A percentile compares a stretch with the other conserved stretches of the same genome.
Evolutionary conservation across 108 stramenopile genomes (phyloP).

Genomic region (Pseudonitzschia multistriata): DNA sequence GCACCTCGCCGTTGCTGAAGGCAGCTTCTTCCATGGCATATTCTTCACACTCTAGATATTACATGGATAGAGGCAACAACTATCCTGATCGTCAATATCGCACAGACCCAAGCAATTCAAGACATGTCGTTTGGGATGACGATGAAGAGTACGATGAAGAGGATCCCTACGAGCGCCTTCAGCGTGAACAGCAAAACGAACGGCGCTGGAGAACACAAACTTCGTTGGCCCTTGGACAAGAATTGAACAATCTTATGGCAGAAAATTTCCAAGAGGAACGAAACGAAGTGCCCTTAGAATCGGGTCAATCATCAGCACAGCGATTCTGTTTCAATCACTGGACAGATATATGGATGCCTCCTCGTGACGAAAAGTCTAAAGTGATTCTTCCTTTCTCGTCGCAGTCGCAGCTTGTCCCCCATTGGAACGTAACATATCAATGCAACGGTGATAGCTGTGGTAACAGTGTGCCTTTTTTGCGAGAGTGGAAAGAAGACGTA

Average conservation of each 20-base stretch:
- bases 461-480: constrained; percentile 9
- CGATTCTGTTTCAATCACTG: constrained; percentile 30
- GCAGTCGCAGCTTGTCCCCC: constrained; percentile 28
- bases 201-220: constrained; percentile 35
- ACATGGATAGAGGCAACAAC: not conserved
- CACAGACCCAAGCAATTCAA: constrained; percentile 18
- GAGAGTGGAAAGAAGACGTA: constrained; percentile 42
- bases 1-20: constrained; percentile 7
- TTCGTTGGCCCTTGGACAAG: constrained; percentile 33
- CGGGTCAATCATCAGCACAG: not conserved
- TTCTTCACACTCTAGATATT: constrained; percentile 40
- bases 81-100: constrained; percentile 2
- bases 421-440: constrained; percentile 35
- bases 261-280: not conserved
- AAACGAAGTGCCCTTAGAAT: constrained; percentile 2
- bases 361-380: constrained; percentile 41
- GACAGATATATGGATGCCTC: constrained; percentile 76
- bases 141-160: constrained; percentile 54
- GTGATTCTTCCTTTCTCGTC: constrained; percentile 41
- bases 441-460: not conserved
- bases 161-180: constrained; percentile 30
- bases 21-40: constrained; percentile 39
- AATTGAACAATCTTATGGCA: not conserved
- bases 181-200: constrained; percentile 31
- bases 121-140: constrained; percentile 68